These are phyloP conservation scores for Neurospora hispaniola DNA, from an alignment of 495 filamentous ascomycete genomes.

Conservation along the genomic window DNA sequence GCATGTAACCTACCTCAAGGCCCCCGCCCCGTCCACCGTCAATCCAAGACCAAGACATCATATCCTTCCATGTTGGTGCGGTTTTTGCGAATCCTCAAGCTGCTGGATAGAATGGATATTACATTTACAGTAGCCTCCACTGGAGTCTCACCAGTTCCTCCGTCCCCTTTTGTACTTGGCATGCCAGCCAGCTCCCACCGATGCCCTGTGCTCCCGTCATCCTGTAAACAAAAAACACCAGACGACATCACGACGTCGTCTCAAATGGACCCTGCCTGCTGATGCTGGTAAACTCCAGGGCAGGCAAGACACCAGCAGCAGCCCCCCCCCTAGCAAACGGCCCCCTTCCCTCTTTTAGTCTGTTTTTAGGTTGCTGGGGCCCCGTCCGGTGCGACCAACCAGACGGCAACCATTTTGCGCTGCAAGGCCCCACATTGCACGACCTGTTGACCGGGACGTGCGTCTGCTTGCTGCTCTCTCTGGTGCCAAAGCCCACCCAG, in stretches of 20 bases:
- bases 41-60: background rate
- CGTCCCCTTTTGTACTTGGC: background rate
- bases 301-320: background rate
- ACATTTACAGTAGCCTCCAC: background rate
- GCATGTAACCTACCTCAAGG: too few species aligned
- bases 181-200: background rate
- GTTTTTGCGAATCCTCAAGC: background rate
- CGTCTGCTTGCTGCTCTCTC: background rate
- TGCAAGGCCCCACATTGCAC: constrained; percentile 4
- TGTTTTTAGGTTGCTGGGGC: constrained; percentile 18
- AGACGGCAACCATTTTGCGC: constrained; percentile 12
- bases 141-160: background rate
- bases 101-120: background rate
- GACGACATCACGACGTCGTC: background rate
- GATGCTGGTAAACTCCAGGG: background rate
- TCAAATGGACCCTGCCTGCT: background rate
- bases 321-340: background rate
- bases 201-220: background rate
- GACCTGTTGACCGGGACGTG: constrained; percentile 1
- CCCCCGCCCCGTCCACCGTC: background rate
- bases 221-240: background rate
- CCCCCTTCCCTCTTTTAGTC: constrained; percentile 9
- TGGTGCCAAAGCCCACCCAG: constrained; percentile 4
- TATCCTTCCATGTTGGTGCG: background rate
- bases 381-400: constrained; percentile 15